These are phyloP conservation scores for Blastobotrys parvus DNA, from an alignment of 805 yeast genomes.

Conservation along the genomic window DNA sequence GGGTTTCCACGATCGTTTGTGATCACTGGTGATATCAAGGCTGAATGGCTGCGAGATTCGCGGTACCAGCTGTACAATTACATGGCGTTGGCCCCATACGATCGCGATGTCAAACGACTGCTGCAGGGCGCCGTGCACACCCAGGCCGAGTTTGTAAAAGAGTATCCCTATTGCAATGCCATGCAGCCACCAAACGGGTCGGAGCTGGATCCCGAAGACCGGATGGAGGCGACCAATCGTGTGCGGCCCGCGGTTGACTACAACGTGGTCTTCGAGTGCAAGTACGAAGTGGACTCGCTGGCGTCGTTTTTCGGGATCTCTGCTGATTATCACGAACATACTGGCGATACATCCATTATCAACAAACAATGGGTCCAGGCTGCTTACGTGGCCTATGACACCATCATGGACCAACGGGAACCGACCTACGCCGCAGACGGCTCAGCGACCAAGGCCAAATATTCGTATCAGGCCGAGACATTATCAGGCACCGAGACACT, in stretches of 20 bases:
- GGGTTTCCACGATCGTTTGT: slow-evolving; percentile 54
- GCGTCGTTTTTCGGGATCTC: slow-evolving; percentile 73
- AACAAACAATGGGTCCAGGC: slow-evolving; percentile 54
- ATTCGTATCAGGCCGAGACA: slow-evolving; percentile 67
- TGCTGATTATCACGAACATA: slow-evolving; percentile 48
- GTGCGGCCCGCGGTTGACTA: slow-evolving; percentile 69
- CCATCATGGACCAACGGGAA: slow-evolving; percentile 49
- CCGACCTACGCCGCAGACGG: slow-evolving; percentile 45
- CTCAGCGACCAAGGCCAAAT: slow-evolving; percentile 39
- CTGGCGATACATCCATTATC: slow-evolving; percentile 29
- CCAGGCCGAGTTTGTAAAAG: slow-evolving; percentile 56
- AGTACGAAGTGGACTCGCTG: slow-evolving; percentile 78
- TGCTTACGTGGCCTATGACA: slow-evolving; percentile 39
- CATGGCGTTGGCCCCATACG: slow-evolving; percentile 49
- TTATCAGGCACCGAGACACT: slow-evolving; percentile 74
- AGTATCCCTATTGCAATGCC: slow-evolving; percentile 81
- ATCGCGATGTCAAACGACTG: slow-evolving; percentile 40
- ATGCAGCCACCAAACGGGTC: slow-evolving; percentile 66
- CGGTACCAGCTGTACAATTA: slow-evolving; percentile 76
- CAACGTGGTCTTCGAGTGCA: slow-evolving; percentile 73
- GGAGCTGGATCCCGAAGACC: slow-evolving; percentile 31
- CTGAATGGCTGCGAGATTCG: slow-evolving; percentile 88
- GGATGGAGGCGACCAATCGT: slow-evolving; percentile 35
- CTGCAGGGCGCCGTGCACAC: slow-evolving; percentile 73
- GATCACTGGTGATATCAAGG: slow-evolving; percentile 88